Evolutionary conservation across 352 stramenopile species (phyloP).

Genomic region (Phytophthora colocasiae): DNA sequence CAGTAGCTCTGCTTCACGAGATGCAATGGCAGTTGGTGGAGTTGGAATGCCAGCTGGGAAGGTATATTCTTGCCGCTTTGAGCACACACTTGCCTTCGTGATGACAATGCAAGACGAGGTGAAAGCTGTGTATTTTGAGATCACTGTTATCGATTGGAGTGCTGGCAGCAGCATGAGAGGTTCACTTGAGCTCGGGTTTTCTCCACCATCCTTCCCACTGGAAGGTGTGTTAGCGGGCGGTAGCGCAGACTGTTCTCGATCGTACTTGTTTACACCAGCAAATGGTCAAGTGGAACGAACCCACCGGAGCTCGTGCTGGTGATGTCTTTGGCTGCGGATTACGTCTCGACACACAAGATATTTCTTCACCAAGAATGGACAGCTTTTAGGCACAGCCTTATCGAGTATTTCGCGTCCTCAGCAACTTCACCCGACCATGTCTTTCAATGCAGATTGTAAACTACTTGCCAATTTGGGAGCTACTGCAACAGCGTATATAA

Average conservation of each 20-base stretch:
- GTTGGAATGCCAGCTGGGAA: too few relatives aligned
- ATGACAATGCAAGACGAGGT: too few relatives aligned
- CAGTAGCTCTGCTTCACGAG: too few relatives aligned
- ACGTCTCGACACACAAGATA: constrained; percentile 79
- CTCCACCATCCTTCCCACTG: constrained; percentile 68
- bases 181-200: constrained; percentile 69
- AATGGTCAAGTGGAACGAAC: constrained; percentile 85
- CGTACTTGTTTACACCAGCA: constrained; percentile 74
- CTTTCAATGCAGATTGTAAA: constrained; percentile 76
- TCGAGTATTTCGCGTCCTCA: constrained; percentile 60
- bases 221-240: constrained; percentile 68
- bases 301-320: constrained; percentile 44
- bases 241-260: constrained; percentile 43
- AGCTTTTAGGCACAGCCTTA: constrained; percentile 80
- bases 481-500: constrained; percentile 29
- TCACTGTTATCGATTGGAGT: too few relatives aligned
- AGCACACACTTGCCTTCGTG: too few relatives aligned
- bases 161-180: constrained; percentile 27
- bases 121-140: too few relatives aligned
- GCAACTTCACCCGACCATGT: constrained; percentile 80
- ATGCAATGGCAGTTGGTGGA: too few relatives aligned
- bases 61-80: too few relatives aligned
- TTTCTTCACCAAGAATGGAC: constrained; percentile 89
- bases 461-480: constrained; percentile 79
- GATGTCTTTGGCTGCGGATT: constrained; percentile 85